Evolutionary conservation across 2,329 filamentous ascomycete genomes (phyloP), one percentile per base, ranked within the genome.

Genomic region (Didymella segeticola): DNA sequence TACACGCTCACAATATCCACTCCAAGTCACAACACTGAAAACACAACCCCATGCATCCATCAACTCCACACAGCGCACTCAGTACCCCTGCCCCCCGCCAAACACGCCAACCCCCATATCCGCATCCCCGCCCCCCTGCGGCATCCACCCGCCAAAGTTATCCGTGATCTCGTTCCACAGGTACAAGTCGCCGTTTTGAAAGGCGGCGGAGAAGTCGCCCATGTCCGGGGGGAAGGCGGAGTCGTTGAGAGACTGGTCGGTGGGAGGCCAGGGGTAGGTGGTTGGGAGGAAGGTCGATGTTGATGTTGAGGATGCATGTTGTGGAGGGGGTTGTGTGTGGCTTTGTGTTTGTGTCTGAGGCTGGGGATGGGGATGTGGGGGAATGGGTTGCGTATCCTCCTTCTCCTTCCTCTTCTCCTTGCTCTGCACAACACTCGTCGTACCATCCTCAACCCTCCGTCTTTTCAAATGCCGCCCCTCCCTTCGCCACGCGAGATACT

Each of bases 121-220:
- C 6, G 53, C 62, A 30, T 69, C 72, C 26, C 57, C 60, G 2
- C 58, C 61, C 1, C 61, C 61, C 47, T 69, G 70, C 2, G 68
- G 63, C 2, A 67, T 64, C 70, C 70, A 73, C 0, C 68, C 66
- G 11, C 67, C 69, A 33, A 67, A 69, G 29, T 61, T 69, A n/a
- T 73, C 70, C 1, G 53, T 60, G 11, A 62, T 64, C n/a, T 72
- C 71, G 41, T 73, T 71, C 71, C 71, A 74, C 1, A 74, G 56
- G 50, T 73, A 73, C 46, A 74, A 57, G 47, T 74, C 71, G 8
- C 71, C 71, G 17, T 73, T 66, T 25, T 73, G 69, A 43, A 74
- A 73, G 2, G 71, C 69, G 0, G 64, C 58, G 0, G 64, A 66
- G 48, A 74, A 73, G 27, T 73, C 70, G 2, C 65, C 64, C 57